Conservation (phyloP, 2,329 filamentous ascomycete species). For the Lachnellula occidentalis region DNA sequence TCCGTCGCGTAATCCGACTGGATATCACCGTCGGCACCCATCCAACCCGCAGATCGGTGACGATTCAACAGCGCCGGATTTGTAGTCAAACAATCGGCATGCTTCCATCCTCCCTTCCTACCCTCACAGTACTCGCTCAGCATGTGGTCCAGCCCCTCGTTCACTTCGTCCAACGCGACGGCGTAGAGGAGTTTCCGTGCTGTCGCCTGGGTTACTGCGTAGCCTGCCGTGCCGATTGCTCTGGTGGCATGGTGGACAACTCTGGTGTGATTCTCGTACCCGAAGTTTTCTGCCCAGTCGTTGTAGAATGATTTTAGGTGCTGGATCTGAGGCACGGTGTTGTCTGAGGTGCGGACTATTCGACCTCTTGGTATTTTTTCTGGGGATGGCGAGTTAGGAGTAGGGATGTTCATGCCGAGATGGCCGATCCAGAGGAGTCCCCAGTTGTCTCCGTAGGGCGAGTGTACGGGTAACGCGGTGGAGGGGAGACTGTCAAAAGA, state of each 20-base stretch:
- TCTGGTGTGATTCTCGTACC: slow-evolving; percentile 1
- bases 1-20: not conserved
- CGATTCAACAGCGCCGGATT: slow-evolving; percentile 1
- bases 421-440: slow-evolving; percentile 34
- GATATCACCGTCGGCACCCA: slow-evolving; percentile 3
- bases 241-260: not conserved
- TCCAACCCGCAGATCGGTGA: slow-evolving; percentile 1
- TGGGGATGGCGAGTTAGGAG: no score
- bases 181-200: slow-evolving; percentile 4
- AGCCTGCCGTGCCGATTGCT: slow-evolving; percentile 4
- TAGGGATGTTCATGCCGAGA: slow-evolving; percentile 21
- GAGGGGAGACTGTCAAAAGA: not conserved
- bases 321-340: not conserved
- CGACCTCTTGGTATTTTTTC: not conserved
- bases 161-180: not conserved
- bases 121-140: slow-evolving; percentile 8
- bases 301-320: not conserved
- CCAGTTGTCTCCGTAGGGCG: slow-evolving; percentile 31
- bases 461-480: not conserved
- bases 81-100: slow-evolving; percentile 2
- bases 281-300: not conserved
- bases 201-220: slow-evolving; percentile 6
- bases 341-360: not conserved
- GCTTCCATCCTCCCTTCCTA: not conserved
- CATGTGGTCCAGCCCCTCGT: slow-evolving; percentile 5